Base-by-base conservation (phyloP, 1,284 basidiomycete genomes). In the Apiotrichum brassicae region DNA sequence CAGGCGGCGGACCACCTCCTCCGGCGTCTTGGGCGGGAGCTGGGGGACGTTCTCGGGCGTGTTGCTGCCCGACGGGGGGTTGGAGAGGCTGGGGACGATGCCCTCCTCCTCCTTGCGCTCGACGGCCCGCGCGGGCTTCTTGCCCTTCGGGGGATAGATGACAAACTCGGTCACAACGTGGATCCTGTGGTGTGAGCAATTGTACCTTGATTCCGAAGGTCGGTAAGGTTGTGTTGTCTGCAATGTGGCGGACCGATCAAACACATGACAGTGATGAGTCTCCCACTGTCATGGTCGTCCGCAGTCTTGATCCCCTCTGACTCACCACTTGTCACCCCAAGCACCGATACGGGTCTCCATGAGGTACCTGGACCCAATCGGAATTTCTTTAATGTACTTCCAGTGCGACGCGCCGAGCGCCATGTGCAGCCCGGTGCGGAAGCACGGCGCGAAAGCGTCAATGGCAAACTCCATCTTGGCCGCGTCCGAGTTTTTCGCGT, bases 281-380 rank as follows among this genome's bases (percentile, higher is more conserved):
- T 30, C 8, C 28, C 28, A 30, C 28, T 14, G 14, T 14, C 28
- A 30, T n/a, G n/a, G n/a, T n/a, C n/a, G n/a, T n/a, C n/a, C n/a
- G n/a, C n/a, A n/a, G n/a, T n/a, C 28, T 7, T 30, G 28, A 30
- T 30, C 28, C 28, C n/a, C n/a, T n/a, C n/a, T n/a, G n/a, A 70
- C 81, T 59, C 57, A 87, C 88, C 88, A 91, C 80, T 92, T 92
- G 43, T 83, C 76, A 53, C 89, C 88, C 86, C 87, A 92, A 3
- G 81, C 78, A 5, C 75, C 83, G 16, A 86, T 71, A 26, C 71
- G 76, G n/a, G 81, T 69, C 46, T 85, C 78, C 30, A 91, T 79
- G 67, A 87, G 81, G 61, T 87, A 92, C 7, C 70, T 68, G 2
- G 78, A 65, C 14, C 86, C 75, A 41, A 88, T 81, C 0, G 87